phyloP scores from a whole-genome alignment of 2,329 filamentous ascomycete genomes.

The Colletotrichum eremochloae region DNA sequence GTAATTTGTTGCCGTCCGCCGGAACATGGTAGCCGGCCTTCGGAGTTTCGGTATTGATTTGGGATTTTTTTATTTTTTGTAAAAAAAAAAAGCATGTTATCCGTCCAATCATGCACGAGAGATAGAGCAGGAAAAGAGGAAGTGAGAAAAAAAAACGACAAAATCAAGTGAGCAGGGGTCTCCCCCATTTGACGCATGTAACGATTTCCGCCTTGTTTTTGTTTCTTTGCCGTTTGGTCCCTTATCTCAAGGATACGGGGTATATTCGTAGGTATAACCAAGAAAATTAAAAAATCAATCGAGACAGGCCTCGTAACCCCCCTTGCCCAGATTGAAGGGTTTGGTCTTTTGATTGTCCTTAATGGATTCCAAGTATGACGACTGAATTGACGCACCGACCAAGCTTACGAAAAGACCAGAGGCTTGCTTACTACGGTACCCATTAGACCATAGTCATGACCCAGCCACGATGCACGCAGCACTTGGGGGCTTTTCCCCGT shows the following conservation, averaged over 20 bases:
- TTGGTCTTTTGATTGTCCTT: background rate
- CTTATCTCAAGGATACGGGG: slow-evolving; percentile 2
- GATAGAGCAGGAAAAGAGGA: background rate
- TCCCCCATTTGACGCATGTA: background rate
- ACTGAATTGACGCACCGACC: background rate
- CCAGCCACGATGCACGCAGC: slow-evolving; percentile 6
- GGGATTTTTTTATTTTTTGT: too few relatives aligned
- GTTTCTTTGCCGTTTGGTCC: slow-evolving; percentile 6
- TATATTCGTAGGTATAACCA: background rate
- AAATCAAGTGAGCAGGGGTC: background rate
- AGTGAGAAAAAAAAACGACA: background rate
- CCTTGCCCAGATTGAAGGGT: background rate
- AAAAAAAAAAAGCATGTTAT: background rate
- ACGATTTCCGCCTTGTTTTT: slow-evolving; percentile 10
- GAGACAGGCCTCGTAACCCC: background rate
- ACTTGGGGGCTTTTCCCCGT: background rate
- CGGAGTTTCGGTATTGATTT: background rate
- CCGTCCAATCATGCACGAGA: background rate
- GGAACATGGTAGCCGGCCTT: background rate
- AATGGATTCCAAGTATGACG: background rate
- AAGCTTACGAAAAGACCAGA: background rate
- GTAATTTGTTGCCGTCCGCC: background rate
- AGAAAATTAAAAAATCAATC: background rate
- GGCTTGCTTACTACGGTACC: background rate
- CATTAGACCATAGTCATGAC: background rate